Conservation (phyloP, 495 filamentous ascomycete genomes). For the Recurvomyces mirabilis region DNA sequence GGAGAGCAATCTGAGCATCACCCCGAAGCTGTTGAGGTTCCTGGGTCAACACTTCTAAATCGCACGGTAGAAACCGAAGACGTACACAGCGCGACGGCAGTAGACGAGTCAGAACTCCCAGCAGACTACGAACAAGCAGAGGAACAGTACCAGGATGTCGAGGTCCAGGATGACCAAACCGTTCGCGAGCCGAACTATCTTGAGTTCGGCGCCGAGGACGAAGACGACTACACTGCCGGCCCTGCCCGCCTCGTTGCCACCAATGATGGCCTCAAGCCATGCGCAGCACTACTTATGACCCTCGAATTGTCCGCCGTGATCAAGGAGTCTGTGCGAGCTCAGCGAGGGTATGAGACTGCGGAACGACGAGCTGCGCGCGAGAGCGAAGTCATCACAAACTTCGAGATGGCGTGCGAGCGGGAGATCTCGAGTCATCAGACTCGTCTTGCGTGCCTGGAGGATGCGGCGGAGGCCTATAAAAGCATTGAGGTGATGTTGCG, state of each 20-base stretch:
- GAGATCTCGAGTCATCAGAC: background rate
- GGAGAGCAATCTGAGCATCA: too few species aligned
- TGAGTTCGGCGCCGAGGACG: background rate
- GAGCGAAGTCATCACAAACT: background rate
- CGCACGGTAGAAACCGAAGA: too few species aligned
- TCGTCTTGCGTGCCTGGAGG: background rate
- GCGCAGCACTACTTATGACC: background rate
- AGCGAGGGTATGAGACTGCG: background rate
- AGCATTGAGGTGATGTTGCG: background rate
- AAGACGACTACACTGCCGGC: background rate
- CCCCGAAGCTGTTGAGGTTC: too few species aligned
- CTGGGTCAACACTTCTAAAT: too few species aligned
- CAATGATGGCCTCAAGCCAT: background rate
- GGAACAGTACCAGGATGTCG: too few species aligned
- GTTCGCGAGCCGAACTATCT: too few species aligned
- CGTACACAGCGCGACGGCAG: too few species aligned
- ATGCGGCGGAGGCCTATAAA: background rate
- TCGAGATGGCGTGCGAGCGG: background rate
- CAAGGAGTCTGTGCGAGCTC: background rate
- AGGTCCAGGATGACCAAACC: too few species aligned
- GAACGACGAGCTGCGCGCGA: background rate
- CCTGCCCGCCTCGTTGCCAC: background rate
- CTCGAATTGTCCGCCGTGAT: background rate
- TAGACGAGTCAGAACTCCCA: too few species aligned
- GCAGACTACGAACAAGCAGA: too few species aligned